Evolutionary conservation across 2,329 filamentous ascomycete genomes (phyloP), one percentile per base, ranked within the genome.

Genomic region (Ophiocordyceps australis): DNA sequence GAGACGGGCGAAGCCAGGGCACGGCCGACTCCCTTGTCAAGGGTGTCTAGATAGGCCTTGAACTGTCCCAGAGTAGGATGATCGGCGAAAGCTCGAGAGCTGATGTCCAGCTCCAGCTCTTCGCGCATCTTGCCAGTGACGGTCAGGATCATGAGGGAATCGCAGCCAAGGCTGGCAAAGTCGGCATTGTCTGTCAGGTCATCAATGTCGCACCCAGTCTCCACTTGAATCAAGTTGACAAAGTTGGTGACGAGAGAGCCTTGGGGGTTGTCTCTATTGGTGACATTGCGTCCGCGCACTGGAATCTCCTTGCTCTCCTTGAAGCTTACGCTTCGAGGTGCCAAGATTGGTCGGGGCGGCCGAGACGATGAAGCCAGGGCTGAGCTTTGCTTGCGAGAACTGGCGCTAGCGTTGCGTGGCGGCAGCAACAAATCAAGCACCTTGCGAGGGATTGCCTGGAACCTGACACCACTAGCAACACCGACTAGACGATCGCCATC

Each of bases 401-500:
- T n/a, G n/a, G n/a, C n/a, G n/a, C n/a, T n/a, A n/a, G n/a, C n/a
- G 17, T 10, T 10, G 17, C 17, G 17, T 10, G 17, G 17, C 17
- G 17, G 17, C 7, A 19, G 17, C 7, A 19, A 7, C 17, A 19
- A 10, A 10, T 19, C 10, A 7, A 19, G 17, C 7, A 19, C 17
- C 17, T 19, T 19, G 7, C 17, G 7, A 7, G 17, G 17, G 17
- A 19, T 19, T 7, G 10, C 14, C 14, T 21, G 21, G 25, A 6
- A 17, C 19, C 15, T 22, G 25, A 11, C n/a, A n/a, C 21, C 19
- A 24, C 57, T 56, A 20, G 43, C 42, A 9, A 60, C 41, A 25
- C 55, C 59, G 17, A 65, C 54, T 24, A 63, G 47, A 29, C 41
- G 52, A 26, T 61, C 57, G 22, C 57, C 57, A 21, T 67, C 60